These are phyloP conservation scores for Kazachstania sp. DNA, from an alignment of 1,139 yeast species.

Conservation along the genomic window DNA sequence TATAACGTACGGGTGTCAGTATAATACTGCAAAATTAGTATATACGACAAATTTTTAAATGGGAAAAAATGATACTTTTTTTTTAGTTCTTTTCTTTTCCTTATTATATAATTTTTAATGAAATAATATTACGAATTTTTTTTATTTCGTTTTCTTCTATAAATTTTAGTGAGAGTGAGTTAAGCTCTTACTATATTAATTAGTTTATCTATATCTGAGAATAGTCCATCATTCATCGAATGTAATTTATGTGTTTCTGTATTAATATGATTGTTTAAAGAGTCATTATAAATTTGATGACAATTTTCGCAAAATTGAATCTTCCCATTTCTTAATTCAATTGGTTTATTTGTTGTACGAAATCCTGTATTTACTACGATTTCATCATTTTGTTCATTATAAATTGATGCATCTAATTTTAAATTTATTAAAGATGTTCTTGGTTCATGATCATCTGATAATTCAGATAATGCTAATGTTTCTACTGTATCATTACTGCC, in stretches of 20 bases:
- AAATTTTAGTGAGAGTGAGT: neutral
- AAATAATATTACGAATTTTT: neutral
- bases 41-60: no score
- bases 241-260: slow-evolving; percentile 1
- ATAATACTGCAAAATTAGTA: no score
- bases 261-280: slow-evolving; percentile 1
- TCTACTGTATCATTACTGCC: neutral
- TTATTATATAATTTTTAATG: no score
- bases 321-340: neutral
- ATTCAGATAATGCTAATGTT: neutral
- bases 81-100: no score
- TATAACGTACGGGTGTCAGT: no score
- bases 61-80: no score
- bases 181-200: neutral
- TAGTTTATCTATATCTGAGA: slow-evolving; percentile 3
- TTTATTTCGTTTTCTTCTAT: neutral
- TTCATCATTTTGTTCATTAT: neutral
- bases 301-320: slow-evolving; percentile 7
- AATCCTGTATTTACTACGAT: neutral
- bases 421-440: neutral
- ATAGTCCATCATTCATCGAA: slow-evolving; percentile 3
- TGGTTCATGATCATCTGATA: slow-evolving; percentile 1
- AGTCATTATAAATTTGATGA: neutral
- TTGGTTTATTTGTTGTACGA: neutral
- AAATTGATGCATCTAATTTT: neutral